Base-by-base conservation (phyloP, 129 eudicot genomes). In the Ambrosia trifida region DNA sequence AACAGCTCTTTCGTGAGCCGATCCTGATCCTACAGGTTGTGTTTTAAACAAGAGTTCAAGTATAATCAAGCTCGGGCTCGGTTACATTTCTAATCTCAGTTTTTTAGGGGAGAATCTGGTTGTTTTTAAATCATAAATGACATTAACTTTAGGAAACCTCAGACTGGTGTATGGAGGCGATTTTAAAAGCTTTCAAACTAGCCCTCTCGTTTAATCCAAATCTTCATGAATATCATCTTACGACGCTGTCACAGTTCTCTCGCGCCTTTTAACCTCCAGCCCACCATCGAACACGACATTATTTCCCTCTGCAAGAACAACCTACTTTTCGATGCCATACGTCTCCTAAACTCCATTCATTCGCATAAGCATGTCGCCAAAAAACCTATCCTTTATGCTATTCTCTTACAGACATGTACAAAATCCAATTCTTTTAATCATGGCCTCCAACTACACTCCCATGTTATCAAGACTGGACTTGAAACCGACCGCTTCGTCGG, bases 351-450 rank as follows among this genome's bases (percentile, higher is more conserved):
- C 68, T 68, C 84, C 46, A 52, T 11, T 32, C 72, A 75, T 20
- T 75, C 81, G 14, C 45, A 24, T 1, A 20, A 66, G 49, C 12
- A 12, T 35, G 16, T 77, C 66, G 51, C 76, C 53, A 68, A 74
- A 8, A 88, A 91, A 68, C 97, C 96, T n/a, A 66, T 92, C 68
- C 38, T 85, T 4, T 92, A 85, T 76, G 98, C 96, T 16, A 65
- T 85, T 44, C 75, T 89, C 18, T 61, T 92, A 30, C 98, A 92
- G 72, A 76, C 95, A 9, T 85, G 85, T 65, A 85, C 89, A 4
- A 81, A 75, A 50, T 67, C 67, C 8, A 69, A 44, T 13, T 65
- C 77, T 33, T 82, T 89, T 81, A 43, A 38, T 32, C 74, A 51
- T 20, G 98, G 98, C 57, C 77, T 85, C 35, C 90, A 89, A 54